phyloP scores from a whole-genome alignment of 345 rosid genomes.

The Citrus australasica region DNA sequence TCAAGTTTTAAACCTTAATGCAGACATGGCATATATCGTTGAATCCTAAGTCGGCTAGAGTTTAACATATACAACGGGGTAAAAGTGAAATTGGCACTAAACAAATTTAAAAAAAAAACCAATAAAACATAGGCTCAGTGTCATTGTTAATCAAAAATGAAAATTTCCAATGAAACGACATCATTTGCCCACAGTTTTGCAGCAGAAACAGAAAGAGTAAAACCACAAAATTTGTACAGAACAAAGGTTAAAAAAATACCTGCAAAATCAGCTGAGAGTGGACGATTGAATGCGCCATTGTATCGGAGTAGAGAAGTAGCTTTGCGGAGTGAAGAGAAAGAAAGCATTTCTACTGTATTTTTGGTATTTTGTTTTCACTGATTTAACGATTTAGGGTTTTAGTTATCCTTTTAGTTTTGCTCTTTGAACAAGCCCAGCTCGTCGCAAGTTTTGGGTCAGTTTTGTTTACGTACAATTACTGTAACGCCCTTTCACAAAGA shows the following conservation, averaged over 20 bases:
- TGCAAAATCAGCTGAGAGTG: conserved; percentile 26
- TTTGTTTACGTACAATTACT: too few relatives aligned
- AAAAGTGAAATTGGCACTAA: background rate
- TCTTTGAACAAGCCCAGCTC: too few relatives aligned
- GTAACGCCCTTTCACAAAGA: too few relatives aligned
- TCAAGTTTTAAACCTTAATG: background rate
- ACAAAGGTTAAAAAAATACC: conserved; percentile 17
- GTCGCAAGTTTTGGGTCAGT: too few relatives aligned
- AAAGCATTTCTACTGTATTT: conserved; percentile 20
- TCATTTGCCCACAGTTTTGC: background rate
- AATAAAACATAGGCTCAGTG: background rate
- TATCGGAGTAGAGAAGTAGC: conserved; percentile 26
- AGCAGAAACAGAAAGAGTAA: background rate
- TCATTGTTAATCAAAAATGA: background rate
- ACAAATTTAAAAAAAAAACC: too few relatives aligned
- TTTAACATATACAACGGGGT: background rate
- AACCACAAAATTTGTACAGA: background rate
- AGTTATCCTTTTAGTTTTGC: background rate
- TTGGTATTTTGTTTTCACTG: too few relatives aligned
- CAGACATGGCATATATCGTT: too few relatives aligned
- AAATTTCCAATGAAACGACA: background rate
- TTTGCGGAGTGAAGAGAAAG: conserved; percentile 20
- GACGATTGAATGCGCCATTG: conserved; percentile 21
- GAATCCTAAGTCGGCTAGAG: too few relatives aligned
- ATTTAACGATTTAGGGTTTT: background rate